phyloP scores from a whole-genome alignment of 768 basidiomycete genomes.

The Tricholoma furcatifolium region DNA sequence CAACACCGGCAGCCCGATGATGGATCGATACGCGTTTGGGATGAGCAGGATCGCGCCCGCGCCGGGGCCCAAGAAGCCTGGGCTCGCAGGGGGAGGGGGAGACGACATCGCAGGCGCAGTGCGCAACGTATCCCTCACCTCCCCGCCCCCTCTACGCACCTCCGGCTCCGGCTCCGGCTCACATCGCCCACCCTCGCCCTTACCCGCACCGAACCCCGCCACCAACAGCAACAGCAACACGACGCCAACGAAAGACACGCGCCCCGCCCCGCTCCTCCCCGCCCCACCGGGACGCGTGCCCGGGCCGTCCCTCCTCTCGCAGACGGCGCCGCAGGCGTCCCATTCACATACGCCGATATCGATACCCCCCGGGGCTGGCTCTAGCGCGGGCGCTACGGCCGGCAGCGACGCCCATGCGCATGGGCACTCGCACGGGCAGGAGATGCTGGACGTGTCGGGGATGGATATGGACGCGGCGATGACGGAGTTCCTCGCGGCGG shows the following conservation, averaged over 20 bases:
- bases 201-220: not conserved
- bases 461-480: slow-evolving; percentile 13
- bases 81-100: too few species aligned
- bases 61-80: too few species aligned
- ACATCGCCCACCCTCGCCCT: not conserved
- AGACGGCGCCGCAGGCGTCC: slow-evolving; percentile 22
- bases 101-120: slow-evolving; percentile 32
- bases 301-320: slow-evolving; percentile 74
- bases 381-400: too few species aligned
- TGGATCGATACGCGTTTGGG: slow-evolving; percentile 88
- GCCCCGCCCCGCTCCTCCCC: slow-evolving; percentile 24
- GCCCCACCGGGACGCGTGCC: not conserved
- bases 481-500: slow-evolving; percentile 14
- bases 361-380: slow-evolving; percentile 13
- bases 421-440: too few species aligned
- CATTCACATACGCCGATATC: slow-evolving; percentile 8
- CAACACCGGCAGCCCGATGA: slow-evolving; percentile 43
- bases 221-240: not conserved
- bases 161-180: not conserved
- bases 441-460: slow-evolving; percentile 7
- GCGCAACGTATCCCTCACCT: slow-evolving; percentile 33
- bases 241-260: not conserved
- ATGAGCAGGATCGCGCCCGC: slow-evolving; percentile 84
- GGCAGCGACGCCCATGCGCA: not conserved
- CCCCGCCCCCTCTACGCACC: not conserved